These are phyloP conservation scores for Kwoniella newhampshirensis DNA, from an alignment of 768 basidiomycete genomes.

Conservation along the genomic window DNA sequence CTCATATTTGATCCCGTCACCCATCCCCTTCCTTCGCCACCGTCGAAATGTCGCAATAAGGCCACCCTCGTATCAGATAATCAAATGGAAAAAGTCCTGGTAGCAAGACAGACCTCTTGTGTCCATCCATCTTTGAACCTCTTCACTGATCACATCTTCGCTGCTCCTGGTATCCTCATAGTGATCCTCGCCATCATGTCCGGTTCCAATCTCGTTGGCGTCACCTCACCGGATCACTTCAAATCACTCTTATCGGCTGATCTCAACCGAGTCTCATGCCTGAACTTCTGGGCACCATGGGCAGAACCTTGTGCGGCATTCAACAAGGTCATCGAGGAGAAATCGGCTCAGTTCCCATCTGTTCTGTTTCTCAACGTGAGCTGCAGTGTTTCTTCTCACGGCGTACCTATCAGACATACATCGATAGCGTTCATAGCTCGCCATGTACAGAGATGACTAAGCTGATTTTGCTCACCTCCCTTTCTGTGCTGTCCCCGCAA, in stretches of 20 bases:
- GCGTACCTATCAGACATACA: too few species aligned
- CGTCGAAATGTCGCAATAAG: too few species aligned
- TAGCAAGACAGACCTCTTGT: too few species aligned
- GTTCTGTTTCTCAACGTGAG: conserved; percentile 73
- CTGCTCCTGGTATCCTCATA: too few species aligned
- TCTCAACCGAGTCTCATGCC: conserved; percentile 74
- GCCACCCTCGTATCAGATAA: too few species aligned
- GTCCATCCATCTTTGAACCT: too few species aligned
- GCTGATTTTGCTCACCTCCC: background rate
- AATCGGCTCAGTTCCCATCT: conserved; percentile 68
- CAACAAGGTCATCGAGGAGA: conserved; percentile 72
- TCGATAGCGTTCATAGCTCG: too few species aligned
- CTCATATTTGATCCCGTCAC: background rate
- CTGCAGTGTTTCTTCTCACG: conserved; percentile 37
- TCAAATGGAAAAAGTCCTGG: too few species aligned
- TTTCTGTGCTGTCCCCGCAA: conserved; percentile 31
- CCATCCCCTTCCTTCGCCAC: background rate
- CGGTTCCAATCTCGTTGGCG: conserved; percentile 56
- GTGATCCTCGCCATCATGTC: conserved; percentile 13
- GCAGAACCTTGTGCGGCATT: conserved; percentile 87
- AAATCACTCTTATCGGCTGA: conserved; percentile 71
- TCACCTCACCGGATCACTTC: conserved; percentile 71
- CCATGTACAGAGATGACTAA: background rate
- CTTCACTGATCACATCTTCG: too few species aligned
- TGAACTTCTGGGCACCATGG: conserved; percentile 94